Base-by-base conservation (phyloP, 2,329 filamentous ascomycete species). In the Nigrograna mackinnonii region DNA sequence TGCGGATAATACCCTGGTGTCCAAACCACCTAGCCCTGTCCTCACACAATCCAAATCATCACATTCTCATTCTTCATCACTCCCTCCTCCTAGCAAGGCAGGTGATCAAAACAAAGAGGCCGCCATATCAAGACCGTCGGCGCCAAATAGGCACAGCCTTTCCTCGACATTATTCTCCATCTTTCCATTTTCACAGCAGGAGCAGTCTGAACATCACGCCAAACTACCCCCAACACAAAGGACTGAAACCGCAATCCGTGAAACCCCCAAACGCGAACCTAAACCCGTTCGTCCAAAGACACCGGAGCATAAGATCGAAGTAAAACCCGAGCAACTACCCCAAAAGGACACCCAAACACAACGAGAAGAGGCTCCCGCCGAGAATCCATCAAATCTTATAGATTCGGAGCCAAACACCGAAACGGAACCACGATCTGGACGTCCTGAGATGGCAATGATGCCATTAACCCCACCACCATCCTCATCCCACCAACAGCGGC, bases 101-200 rank as follows among this genome's bases (percentile, higher is more conserved):
- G 9, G 9, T 34, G 11, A 34, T 11, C 17, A 31, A 21, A 20
- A 32, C 14, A 36, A 46, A 12, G 22, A 40, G 26, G 43, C 41
- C 19, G 40, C 39, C 16, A 34, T 43, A 13, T 39, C 47, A 24
- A 40, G 58, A 32, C 62, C 63, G 1, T 31, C 50, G 4, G 47
- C 40, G 4, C 54, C 53, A 2, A 66, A 62, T 38, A 49, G 64
- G 17, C 61, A 67, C 31, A 65, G 63, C 36, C 47, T 67, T 4
- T 63, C 62, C 46, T 58, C 62, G 3, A 60, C 58, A 1, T 46
- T 67, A 3, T 67, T 67, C 47, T 61, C 58, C 39, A 64, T 67
- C 26, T 65, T 66, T 41, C 64, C 64, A 1, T 66, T 67, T 44
- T 59, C 60, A 1, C 58, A 64, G 36, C 58, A 64, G 40, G 54